Evolutionary conservation across 2,329 filamentous ascomycete species (phyloP), one percentile per base, ranked within the genome.

Genomic region (Clathrospora elynae): DNA sequence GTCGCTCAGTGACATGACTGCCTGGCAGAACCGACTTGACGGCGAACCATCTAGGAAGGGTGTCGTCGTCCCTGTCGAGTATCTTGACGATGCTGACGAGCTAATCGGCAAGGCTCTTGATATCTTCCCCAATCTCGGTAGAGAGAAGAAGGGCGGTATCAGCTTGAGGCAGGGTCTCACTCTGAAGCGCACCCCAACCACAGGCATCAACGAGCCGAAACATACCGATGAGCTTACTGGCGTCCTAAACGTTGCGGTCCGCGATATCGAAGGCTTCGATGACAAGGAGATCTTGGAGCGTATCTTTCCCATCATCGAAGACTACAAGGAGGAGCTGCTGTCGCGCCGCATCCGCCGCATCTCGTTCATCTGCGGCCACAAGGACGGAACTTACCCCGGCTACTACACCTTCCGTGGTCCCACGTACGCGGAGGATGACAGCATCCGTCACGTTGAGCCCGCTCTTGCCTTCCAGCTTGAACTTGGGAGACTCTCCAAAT

Each of bases 331-430:
- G 2, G 93, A 99, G 61, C 80, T 99, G 16, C 75, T 91, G 17
- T 77, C 85, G 39, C 89, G 87, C 59, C 84, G 86, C 35, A 86
- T 99, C 34, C 90, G 93, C 54, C 88, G 93, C 57, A 75, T 99
- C 42, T 96, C 91, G 35, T 96, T 99, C 76, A 93, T 97, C 71
- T 96, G 91, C 67, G 93, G 93, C 42, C 90, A 89, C 77, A 90
- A 86, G 67, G 90, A 99, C 66, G 93, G 91, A 41, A 90, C 89
- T 10, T 96, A 97, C 71, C 93, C 92, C 14, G 90, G 89, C 33
- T 97, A 99, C 81, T 97, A 88, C 80, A 99, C 93, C 29, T 99
- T 97, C 89, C 87, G 93, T 68, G 92, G 92, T 5, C 92, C 93
- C 18, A 75, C 78, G 36, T 99, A 95, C 72, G 79, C 83, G 37